Percentiles rank a stretch among this genome's conserved stretches.
phyloP scores from a whole-genome alignment of 2,329 filamentous ascomycete species.

The Stagonosporopsis vannaccii region DNA sequence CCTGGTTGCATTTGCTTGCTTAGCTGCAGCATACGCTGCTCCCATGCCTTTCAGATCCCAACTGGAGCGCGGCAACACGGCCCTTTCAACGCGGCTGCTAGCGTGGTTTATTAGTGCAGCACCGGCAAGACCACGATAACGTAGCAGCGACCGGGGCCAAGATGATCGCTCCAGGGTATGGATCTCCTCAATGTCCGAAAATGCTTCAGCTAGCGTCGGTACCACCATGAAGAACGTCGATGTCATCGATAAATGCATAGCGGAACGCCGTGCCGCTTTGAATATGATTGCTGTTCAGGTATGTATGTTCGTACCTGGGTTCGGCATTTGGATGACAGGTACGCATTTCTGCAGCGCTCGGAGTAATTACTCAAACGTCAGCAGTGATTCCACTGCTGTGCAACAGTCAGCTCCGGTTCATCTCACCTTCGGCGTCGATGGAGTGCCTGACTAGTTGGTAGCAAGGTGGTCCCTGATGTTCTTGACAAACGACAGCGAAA shows the following conservation, averaged over 20 bases:
- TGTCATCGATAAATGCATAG: conserved; percentile 2
- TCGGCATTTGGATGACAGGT: conserved; percentile 3
- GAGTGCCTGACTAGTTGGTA: neutral
- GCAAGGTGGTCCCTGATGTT: neutral
- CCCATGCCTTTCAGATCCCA: neutral
- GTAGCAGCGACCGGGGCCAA: neutral
- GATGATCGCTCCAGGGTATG: conserved; percentile 14
- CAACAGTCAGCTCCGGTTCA: conserved; percentile 4
- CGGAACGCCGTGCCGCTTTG: conserved; percentile 3
- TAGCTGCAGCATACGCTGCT: conserved; percentile 1
- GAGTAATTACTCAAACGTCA: neutral
- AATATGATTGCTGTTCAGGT: neutral
- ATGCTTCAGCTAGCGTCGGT: conserved; percentile 10
- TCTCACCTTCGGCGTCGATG: neutral
- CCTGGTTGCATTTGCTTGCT: conserved; percentile 2
- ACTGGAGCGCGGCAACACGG: conserved; percentile 6
- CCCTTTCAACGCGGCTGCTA: conserved; percentile 4
- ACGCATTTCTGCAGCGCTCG: conserved; percentile 1
- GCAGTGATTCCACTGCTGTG: neutral
- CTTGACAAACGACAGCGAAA: neutral
- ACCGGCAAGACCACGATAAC: neutral
- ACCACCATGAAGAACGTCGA: conserved; percentile 7
- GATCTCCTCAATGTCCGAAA: conserved; percentile 22
- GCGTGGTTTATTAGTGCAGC: conserved; percentile 3
- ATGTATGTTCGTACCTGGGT: neutral